phyloP scores from a whole-genome alignment of 106 monocot genomes.

The Acorus calamus region DNA sequence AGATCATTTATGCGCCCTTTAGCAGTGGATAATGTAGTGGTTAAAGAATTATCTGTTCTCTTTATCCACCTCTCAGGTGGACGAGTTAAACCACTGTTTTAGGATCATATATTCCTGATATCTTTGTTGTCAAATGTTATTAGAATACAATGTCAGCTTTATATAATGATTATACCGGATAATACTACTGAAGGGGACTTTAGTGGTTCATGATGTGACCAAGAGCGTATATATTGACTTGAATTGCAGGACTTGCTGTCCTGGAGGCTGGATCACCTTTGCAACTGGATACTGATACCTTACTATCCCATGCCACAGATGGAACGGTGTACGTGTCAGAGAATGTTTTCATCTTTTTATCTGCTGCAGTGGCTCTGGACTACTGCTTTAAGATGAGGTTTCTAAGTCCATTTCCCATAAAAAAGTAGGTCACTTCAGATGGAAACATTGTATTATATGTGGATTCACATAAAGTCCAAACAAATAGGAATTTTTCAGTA shows the following conservation, averaged over 20 bases:
- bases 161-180: too few species aligned
- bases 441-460: too few species aligned
- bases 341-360: conserved; percentile 55
- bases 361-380: conserved; percentile 76
- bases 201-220: too few species aligned
- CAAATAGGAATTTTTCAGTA: too few species aligned
- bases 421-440: conserved; percentile 7
- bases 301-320: conserved; percentile 26
- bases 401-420: conserved; percentile 63
- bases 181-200: too few species aligned
- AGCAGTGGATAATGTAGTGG: too few species aligned
- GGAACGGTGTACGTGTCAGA: conserved; percentile 38
- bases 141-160: neutral
- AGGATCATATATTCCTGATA: neutral
- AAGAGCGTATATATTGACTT: too few species aligned
- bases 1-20: too few species aligned
- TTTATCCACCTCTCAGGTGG: too few species aligned
- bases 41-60: too few species aligned
- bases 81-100: too few species aligned
- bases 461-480: too few species aligned
- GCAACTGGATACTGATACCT: conserved; percentile 24
- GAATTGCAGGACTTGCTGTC: conserved; percentile 65
- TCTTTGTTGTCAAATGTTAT: neutral
- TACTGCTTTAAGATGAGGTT: conserved; percentile 71
- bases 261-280: conserved; percentile 32